Conservation (phyloP, 495 filamentous ascomycete genomes). For the Annulohypoxylon stygium region DNA sequence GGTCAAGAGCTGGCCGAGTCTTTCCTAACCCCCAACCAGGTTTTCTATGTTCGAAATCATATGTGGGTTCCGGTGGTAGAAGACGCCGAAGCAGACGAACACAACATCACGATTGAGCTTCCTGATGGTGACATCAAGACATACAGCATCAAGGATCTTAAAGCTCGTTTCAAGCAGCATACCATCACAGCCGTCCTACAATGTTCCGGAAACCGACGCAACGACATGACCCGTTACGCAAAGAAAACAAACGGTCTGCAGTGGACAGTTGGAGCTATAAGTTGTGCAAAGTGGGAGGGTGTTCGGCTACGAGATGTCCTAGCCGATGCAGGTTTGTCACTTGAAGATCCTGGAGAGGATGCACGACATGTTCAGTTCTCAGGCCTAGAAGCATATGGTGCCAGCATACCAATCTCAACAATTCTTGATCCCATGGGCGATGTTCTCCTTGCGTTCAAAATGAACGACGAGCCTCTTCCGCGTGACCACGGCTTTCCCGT, state of each 20-base stretch:
- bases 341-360: constrained; percentile 50
- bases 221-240: constrained; percentile 69
- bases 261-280: constrained; percentile 70
- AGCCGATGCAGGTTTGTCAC: constrained; percentile 61
- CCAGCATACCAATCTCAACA: constrained; percentile 69
- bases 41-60: constrained; percentile 74
- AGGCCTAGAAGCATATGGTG: constrained; percentile 71
- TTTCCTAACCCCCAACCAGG: constrained; percentile 66
- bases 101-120: constrained; percentile 67
- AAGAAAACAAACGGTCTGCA: constrained; percentile 69
- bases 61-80: constrained; percentile 70
- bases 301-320: constrained; percentile 70
- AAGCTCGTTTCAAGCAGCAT: constrained; percentile 63
- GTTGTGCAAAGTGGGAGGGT: constrained; percentile 73
- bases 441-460: constrained; percentile 70
- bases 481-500: constrained; percentile 72
- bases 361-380: constrained; percentile 68
- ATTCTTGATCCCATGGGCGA: constrained; percentile 68
- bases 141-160: constrained; percentile 68
- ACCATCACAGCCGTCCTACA: constrained; percentile 70
- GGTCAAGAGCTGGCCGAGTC: constrained; percentile 55
- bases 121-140: constrained; percentile 63
- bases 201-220: constrained; percentile 73
- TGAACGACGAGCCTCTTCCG: constrained; percentile 70
- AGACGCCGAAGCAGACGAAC: constrained; percentile 55